These are phyloP conservation scores for Acrocalymma vagum DNA, from an alignment of 2,329 filamentous ascomycete species.

Conservation along the genomic window DNA sequence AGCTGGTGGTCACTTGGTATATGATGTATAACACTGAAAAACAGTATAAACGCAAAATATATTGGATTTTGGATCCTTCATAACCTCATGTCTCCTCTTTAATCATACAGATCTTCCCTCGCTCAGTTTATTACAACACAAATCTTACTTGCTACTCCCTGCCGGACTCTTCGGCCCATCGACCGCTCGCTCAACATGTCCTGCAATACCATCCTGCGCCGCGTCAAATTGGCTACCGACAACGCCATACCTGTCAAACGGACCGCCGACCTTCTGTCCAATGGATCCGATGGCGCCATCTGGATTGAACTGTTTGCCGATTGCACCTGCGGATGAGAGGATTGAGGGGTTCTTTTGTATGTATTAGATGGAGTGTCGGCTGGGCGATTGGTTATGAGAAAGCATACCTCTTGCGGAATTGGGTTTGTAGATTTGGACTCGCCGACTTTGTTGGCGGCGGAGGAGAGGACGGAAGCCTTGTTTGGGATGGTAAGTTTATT, in stretches of 20 bases:
- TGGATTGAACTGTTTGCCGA: slow-evolving; percentile 64
- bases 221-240: slow-evolving; percentile 66
- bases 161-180: slow-evolving; percentile 51
- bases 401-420: slow-evolving; percentile 31
- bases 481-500: slow-evolving; percentile 11
- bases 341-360: slow-evolving; percentile 38
- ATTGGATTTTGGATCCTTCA: too few species aligned
- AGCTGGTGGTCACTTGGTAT: too few species aligned
- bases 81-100: too few species aligned
- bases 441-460: slow-evolving; percentile 36
- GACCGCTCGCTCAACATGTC: slow-evolving; percentile 59
- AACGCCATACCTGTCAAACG: slow-evolving; percentile 56
- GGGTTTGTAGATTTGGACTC: slow-evolving; percentile 38
- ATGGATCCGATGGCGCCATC: slow-evolving; percentile 61
- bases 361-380: slow-evolving; percentile 6
- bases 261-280: slow-evolving; percentile 58
- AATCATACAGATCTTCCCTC: slow-evolving; percentile 7
- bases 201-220: slow-evolving; percentile 61
- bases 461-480: slow-evolving; percentile 31
- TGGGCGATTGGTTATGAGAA: not conserved
- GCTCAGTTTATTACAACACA: slow-evolving; percentile 3
- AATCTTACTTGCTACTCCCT: slow-evolving; percentile 31
- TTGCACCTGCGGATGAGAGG: slow-evolving; percentile 59
- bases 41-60: too few species aligned
- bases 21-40: too few species aligned